Percentiles rank a stretch among this genome's conserved stretches.
phyloP scores from a whole-genome alignment of 768 basidiomycete species.

The Russula griseocarnosa region DNA sequence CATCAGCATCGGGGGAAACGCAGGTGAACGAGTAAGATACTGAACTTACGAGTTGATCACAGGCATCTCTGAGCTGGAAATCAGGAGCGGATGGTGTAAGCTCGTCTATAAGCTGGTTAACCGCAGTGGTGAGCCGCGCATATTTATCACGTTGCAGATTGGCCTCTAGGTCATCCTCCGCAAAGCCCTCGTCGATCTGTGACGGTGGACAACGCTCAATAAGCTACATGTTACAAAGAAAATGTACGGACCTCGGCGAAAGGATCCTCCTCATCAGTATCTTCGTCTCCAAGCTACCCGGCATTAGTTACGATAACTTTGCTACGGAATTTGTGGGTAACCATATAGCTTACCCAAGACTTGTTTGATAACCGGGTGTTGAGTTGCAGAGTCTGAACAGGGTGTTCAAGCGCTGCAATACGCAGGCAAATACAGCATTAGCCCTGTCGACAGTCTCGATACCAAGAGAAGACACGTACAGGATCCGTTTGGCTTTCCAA shows the following conservation, averaged over 20 bases:
- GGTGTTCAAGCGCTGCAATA: conserved; percentile 50
- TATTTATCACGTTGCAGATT: conserved; percentile 92
- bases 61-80: conserved; percentile 77
- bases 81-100: conserved; percentile 78
- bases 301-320: conserved; percentile 8
- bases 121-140: conserved; percentile 75
- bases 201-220: conserved; percentile 15
- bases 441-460: conserved; percentile 9
- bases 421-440: background rate
- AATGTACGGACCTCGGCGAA: conserved; percentile 72
- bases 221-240: background rate
- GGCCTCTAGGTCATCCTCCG: conserved; percentile 86
- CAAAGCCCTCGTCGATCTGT: conserved; percentile 92
- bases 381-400: conserved; percentile 73
- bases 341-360: conserved; percentile 64
- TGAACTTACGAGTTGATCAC: conserved; percentile 74
- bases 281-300: conserved; percentile 68
- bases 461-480: conserved; percentile 41
- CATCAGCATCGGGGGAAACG: background rate
- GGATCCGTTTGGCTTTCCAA: conserved; percentile 68
- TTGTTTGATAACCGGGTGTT: conserved; percentile 83
- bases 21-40: background rate
- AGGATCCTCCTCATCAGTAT: conserved; percentile 90
- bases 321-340: background rate
- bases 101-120: conserved; percentile 83